Evolutionary conservation across 1,139 yeast genomes (phyloP).

Genomic region (Eremothecium cymbalariae): DNA sequence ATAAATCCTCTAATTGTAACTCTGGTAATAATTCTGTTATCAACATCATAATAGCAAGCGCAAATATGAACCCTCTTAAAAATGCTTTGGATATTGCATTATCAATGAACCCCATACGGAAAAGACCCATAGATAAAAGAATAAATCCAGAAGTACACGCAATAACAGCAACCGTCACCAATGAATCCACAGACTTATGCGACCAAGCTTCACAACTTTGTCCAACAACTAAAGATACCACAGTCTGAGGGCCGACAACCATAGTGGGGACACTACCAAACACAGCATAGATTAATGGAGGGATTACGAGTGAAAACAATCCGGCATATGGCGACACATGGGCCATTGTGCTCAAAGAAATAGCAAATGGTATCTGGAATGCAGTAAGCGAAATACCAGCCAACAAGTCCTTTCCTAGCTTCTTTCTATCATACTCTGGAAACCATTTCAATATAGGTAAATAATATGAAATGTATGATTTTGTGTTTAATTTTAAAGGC

Average conservation of each 20-base stretch:
- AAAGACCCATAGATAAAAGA: conserved; percentile 67
- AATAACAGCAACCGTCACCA: conserved; percentile 52
- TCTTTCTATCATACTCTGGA: conserved; percentile 45
- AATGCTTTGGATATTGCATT: conserved; percentile 78
- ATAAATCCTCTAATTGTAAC: conserved; percentile 48
- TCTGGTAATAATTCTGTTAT: conserved; percentile 68
- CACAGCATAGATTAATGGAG: conserved; percentile 74
- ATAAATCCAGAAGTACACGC: conserved; percentile 73
- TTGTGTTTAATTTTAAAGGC: conserved; percentile 1
- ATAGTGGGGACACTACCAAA: conserved; percentile 92
- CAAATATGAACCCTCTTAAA: conserved; percentile 81
- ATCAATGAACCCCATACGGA: conserved; percentile 82
- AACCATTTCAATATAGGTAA: conserved; percentile 80
- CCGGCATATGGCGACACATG: conserved; percentile 88
- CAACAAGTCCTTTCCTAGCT: conserved; percentile 62
- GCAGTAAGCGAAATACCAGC: conserved; percentile 88
- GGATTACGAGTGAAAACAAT: conserved; percentile 66
- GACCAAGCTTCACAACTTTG: conserved; percentile 65
- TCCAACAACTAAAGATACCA: conserved; percentile 84
- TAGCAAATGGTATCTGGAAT: conserved; percentile 81
- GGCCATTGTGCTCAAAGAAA: conserved; percentile 86
- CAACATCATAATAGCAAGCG: conserved; percentile 88
- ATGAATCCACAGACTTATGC: conserved; percentile 8
- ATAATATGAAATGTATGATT: conserved; percentile 49
- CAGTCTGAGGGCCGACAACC: conserved; percentile 97